These are phyloP conservation scores for Geotrichum ghanense DNA, from an alignment of 805 yeast species.

Conservation along the genomic window DNA sequence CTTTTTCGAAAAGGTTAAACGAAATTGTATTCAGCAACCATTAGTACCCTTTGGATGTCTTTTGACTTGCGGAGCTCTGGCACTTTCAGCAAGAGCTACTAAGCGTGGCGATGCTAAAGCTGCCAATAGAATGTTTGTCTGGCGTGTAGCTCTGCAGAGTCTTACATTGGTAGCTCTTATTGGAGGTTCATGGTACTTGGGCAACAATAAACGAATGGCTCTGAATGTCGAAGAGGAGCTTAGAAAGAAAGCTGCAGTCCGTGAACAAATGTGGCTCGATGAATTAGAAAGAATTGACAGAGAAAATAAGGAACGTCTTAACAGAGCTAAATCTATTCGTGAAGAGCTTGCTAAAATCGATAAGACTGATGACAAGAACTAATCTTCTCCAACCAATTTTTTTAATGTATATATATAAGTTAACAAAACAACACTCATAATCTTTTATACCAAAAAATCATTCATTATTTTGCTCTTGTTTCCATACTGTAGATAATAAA, in stretches of 20 bases:
- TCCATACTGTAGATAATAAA: too few relatives aligned
- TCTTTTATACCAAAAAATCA: too few relatives aligned
- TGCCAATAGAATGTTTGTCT: conserved; percentile 80
- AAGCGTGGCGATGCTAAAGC: conserved; percentile 57
- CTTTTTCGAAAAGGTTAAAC: conserved; percentile 15
- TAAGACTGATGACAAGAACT: not conserved
- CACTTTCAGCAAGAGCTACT: conserved; percentile 65
- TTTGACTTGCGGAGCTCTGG: conserved; percentile 71
- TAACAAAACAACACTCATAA: too few relatives aligned
- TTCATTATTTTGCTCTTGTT: too few relatives aligned
- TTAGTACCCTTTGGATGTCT: conserved; percentile 75
- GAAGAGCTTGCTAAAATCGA: not conserved
- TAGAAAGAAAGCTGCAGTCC: conserved; percentile 67
- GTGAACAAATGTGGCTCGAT: conserved; percentile 83
- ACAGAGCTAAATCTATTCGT: conserved; percentile 38
- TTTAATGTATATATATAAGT: too few relatives aligned
- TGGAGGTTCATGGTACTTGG: conserved; percentile 65
- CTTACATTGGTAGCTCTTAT: conserved; percentile 73
- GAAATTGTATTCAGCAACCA: conserved; percentile 72
- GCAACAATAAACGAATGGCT: conserved; percentile 24
- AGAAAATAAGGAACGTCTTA: conserved; percentile 56
- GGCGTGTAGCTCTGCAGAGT: conserved; percentile 82
- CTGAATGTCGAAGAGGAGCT: conserved; percentile 45
- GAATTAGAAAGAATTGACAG: conserved; percentile 72
- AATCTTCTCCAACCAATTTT: not conserved